Base-by-base conservation (phyloP, 345 rosid species). In the Jatropha curcas region DNA sequence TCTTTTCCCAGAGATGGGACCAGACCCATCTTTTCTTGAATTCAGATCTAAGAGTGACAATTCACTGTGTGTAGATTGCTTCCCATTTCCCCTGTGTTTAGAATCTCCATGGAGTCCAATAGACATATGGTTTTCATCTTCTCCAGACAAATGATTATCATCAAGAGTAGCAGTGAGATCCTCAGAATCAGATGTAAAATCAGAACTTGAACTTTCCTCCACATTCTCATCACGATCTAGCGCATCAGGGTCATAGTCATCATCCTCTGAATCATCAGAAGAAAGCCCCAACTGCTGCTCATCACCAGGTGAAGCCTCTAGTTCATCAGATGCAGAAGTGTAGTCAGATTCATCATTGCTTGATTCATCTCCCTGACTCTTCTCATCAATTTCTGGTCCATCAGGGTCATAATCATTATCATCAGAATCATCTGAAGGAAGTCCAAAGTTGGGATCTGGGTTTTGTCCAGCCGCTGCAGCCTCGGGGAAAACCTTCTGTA, bases 231-330 rank as follows among this genome's bases (percentile, higher is more conserved):
- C 88, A 53, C 13, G 72, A 75, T 67, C 79, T 68, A 74, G 86
- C 59, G 84, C 88, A 81, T 82, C 82, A 75, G 97, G 97, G 76
- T 91, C 81, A 83, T 46, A 90, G 69, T 90, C 89, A 67, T 87
- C 94, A 83, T 95, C 99, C 77, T 87, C 98, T 3, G 99, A 91
- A 82, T 91, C 98, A 73, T 95, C 99, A 68, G 96, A 89, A 61
- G 96, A 87, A 83, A 86, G 89, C 73, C 83, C 85, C 74, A 77
- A 39, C 45, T 72, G 77, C 27, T 76, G 83, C 46, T 84, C 77
- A 16, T 74, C 74, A 70, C 77, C 80, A 48, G 78, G 74, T 14
- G 86, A 65, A 53, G 72, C 82, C 81, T 74, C 81, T 71, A 72
- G 72, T 62, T 85, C 87, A 27, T 86, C 90, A 66, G 94, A 89